Conservation (phyloP, 495 filamentous ascomycete genomes). For the Podospora australis region DNA sequence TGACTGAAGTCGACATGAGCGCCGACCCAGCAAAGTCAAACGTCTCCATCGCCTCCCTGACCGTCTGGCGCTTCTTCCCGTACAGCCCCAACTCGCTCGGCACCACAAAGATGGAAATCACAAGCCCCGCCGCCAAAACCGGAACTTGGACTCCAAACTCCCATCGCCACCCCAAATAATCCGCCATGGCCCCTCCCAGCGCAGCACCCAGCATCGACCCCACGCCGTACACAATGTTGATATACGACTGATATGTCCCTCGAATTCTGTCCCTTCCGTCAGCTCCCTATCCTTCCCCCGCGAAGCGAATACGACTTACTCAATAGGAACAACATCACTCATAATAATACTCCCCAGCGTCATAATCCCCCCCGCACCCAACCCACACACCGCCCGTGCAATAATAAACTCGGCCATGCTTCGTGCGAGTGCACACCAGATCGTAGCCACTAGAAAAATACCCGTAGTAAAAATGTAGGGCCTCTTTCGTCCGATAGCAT, state of each 20-base stretch:
- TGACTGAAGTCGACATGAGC: conserved; percentile 57
- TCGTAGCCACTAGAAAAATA: conserved; percentile 59
- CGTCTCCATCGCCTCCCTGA: conserved; percentile 53
- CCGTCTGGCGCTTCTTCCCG: conserved; percentile 39
- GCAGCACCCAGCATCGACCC: conserved; percentile 60
- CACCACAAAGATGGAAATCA: conserved; percentile 50
- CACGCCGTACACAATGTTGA: conserved; percentile 62
- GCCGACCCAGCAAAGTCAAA: conserved; percentile 65
- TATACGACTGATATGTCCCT: conserved; percentile 67
- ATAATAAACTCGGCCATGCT: conserved; percentile 68
- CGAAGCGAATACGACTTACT: too few relatives aligned
- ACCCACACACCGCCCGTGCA: conserved; percentile 64
- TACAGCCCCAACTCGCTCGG: conserved; percentile 55
- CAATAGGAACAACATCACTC: conserved; percentile 68
- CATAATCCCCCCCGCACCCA: conserved; percentile 69
- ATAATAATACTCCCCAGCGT: conserved; percentile 67
- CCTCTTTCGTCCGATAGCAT: conserved; percentile 63
- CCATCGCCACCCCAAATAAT: conserved; percentile 68
- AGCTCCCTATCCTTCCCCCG: too few relatives aligned
- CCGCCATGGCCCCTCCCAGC: conserved; percentile 66
- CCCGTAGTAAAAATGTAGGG: conserved; percentile 58
- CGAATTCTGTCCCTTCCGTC: too few relatives aligned
- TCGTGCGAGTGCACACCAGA: conserved; percentile 66
- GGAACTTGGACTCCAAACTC: conserved; percentile 63
- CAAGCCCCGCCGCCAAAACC: conserved; percentile 52